Percentiles rank a stretch among this genome's conserved stretches.
phyloP scores from a whole-genome alignment of 495 filamentous ascomycete species.

The Stereocaulon alpinum region DNA sequence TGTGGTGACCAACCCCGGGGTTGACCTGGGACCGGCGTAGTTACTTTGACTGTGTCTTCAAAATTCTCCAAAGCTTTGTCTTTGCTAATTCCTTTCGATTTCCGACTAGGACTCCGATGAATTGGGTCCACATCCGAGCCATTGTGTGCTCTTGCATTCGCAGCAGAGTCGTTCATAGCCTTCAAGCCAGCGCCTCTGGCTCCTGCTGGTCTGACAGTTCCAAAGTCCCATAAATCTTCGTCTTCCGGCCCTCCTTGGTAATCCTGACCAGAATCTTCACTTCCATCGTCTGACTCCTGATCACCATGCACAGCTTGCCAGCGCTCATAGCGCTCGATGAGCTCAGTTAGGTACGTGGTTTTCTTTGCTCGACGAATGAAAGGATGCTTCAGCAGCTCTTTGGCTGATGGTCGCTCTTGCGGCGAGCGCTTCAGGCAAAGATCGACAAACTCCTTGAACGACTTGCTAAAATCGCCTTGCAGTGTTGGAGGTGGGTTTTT shows the following conservation, averaged over 20 bases:
- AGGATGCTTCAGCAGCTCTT: conserved; percentile 77
- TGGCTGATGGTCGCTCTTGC: conserved; percentile 74
- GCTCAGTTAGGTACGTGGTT: conserved; percentile 79
- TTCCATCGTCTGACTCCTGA: conserved; percentile 45
- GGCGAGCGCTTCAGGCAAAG: conserved; percentile 81
- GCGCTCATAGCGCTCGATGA: conserved; percentile 81
- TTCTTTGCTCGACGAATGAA: conserved; percentile 86
- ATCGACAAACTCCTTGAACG: conserved; percentile 92
- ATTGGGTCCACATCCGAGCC: not conserved
- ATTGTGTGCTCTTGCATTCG: conserved; percentile 46
- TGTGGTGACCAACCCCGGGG: conserved; percentile 45
- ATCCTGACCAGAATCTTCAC: conserved; percentile 39
- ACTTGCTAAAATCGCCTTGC: conserved; percentile 75
- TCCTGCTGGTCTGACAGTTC: conserved; percentile 67
- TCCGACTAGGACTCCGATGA: conserved; percentile 17
- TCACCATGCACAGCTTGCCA: conserved; percentile 63
- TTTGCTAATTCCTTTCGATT: not conserved
- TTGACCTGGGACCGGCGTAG: conserved; percentile 25
- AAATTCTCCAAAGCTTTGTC: not conserved
- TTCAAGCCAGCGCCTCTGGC: conserved; percentile 47
- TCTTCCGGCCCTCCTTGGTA: conserved; percentile 35
- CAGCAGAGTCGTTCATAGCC: conserved; percentile 61
- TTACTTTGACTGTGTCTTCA: conserved; percentile 30
- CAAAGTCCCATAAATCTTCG: conserved; percentile 93
- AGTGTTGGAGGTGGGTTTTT: conserved; percentile 82